Percentiles rank a stretch among this genome's conserved stretches.
Evolutionary conservation across 768 basidiomycete genomes (phyloP).

Genomic region (Auricularia sp.): DNA sequence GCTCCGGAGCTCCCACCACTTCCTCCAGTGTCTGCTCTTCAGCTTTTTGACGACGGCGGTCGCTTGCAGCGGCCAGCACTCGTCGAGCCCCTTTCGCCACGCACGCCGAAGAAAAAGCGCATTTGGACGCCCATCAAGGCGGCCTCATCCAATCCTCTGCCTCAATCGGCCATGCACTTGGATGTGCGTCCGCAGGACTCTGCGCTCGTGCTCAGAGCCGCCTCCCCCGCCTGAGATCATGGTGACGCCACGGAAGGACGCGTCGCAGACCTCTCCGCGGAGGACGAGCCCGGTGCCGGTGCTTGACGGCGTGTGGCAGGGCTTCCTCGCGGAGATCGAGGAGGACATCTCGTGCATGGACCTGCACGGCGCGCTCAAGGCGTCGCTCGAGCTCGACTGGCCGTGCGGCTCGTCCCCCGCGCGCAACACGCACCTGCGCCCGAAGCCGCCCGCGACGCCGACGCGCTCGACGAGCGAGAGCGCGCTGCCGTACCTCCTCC

Average conservation of each 20-base stretch:
- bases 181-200: background rate
- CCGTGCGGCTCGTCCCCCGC: background rate
- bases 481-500: background rate
- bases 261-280: background rate
- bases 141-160: background rate
- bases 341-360: background rate
- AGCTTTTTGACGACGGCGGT: background rate
- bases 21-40: background rate
- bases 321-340: background rate
- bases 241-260: background rate
- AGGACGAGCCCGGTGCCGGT: background rate
- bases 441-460: background rate
- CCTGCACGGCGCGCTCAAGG: background rate
- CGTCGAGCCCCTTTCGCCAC: background rate
- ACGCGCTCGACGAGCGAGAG: background rate
- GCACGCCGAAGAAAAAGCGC: background rate
- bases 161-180: too few species aligned
- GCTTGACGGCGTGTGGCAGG: background rate
- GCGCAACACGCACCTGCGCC: background rate
- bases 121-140: background rate
- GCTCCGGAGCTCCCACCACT: background rate
- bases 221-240: background rate
- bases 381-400: background rate
- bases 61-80: background rate
- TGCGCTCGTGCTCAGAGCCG: background rate